These are phyloP conservation scores for Neofusicoccum umdonicola DNA, from an alignment of 2,329 filamentous ascomycete species.

Conservation along the genomic window DNA sequence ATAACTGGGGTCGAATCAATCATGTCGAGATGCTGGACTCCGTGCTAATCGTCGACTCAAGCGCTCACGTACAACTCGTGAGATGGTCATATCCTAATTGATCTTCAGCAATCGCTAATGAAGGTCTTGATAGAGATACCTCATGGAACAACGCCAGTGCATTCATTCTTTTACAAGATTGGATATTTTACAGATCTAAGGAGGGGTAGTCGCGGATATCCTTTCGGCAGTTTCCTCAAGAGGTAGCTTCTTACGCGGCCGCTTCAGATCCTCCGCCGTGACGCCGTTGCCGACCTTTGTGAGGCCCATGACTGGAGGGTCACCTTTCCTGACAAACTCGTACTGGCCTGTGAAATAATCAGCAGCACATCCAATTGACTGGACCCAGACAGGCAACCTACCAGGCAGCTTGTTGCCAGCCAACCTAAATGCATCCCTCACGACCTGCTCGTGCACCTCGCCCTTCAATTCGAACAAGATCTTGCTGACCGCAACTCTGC, in stretches of 20 bases:
- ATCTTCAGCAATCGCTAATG: too few relatives aligned
- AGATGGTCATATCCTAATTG: too few relatives aligned
- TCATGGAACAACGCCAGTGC: not conserved
- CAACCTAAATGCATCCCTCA: slow-evolving; percentile 86
- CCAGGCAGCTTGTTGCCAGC: slow-evolving; percentile 94
- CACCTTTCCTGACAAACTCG: slow-evolving; percentile 92
- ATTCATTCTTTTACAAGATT: not conserved
- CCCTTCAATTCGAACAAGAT: slow-evolving; percentile 92
- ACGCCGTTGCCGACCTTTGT: slow-evolving; percentile 82
- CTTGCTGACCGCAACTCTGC: slow-evolving; percentile 84
- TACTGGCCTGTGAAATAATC: slow-evolving; percentile 61
- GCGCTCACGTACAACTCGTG: too few relatives aligned
- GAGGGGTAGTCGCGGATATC: slow-evolving; percentile 51
- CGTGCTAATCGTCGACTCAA: too few relatives aligned
- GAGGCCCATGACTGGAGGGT: slow-evolving; percentile 84
- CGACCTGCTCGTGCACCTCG: slow-evolving; percentile 89
- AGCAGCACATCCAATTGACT: not conserved
- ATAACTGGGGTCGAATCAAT: too few relatives aligned
- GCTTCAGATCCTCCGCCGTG: slow-evolving; percentile 79
- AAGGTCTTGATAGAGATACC: too few relatives aligned
- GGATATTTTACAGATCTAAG: slow-evolving; percentile 11
- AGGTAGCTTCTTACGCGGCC: slow-evolving; percentile 67
- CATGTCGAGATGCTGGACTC: too few relatives aligned
- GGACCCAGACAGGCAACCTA: slow-evolving; percentile 42
- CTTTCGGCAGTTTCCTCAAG: slow-evolving; percentile 61